A percentile compares a stretch with the other conserved stretches of the same genome.
These are phyloP conservation scores for Pyrus betulifolia DNA, from an alignment of 306 rosid species.

Conservation along the genomic window DNA sequence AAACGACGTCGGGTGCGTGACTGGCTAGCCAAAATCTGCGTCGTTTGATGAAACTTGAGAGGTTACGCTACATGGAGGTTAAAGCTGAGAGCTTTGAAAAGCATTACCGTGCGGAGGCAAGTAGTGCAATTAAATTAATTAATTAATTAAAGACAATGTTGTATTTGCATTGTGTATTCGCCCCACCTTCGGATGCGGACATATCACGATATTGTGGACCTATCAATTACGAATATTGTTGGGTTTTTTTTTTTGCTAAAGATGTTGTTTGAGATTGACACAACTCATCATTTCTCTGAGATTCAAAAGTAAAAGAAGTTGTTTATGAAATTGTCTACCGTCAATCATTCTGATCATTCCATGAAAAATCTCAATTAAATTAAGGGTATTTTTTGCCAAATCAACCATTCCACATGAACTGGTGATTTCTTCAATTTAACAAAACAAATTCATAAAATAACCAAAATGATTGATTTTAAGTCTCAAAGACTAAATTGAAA, in stretches of 20 bases:
- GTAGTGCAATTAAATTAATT: neutral
- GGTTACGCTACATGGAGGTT: neutral
- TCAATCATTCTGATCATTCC: fast-evolving
- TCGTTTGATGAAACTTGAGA: neutral
- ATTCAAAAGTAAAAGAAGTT: fast-evolving
- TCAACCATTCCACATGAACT: no score
- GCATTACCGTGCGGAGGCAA: neutral
- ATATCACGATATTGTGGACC: no score
- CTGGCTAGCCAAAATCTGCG: neutral
- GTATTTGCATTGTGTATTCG: no score
- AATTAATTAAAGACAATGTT: neutral
- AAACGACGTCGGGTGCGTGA: neutral
- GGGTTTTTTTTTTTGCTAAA: no score
- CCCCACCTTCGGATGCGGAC: no score
- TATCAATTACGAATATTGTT: no score
- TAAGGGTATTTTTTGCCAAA: no score
- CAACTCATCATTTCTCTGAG: fast-evolving
- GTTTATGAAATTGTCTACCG: fast-evolving
- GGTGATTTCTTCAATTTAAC: no score
- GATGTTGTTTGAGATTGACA: fast-evolving
- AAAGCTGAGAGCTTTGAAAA: neutral
- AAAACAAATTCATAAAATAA: fast-evolving
- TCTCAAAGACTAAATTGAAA: fast-evolving
- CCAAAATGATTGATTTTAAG: no score
- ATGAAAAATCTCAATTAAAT: no score